phyloP scores from a whole-genome alignment of 352 stramenopile genomes.

The Globisporangium paddicum region DNA sequence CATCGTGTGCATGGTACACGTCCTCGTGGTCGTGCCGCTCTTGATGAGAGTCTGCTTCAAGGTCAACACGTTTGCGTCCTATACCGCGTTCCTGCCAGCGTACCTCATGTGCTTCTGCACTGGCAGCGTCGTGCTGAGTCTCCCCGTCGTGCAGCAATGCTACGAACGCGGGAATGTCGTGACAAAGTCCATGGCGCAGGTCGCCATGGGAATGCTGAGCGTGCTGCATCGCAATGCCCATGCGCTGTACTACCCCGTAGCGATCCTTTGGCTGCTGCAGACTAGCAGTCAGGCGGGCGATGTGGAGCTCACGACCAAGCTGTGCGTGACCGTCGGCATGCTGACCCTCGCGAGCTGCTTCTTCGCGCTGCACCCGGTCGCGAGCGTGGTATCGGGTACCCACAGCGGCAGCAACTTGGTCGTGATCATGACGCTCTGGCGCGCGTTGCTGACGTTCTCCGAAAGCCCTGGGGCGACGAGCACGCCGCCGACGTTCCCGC shows the following conservation, averaged over 20 bases:
- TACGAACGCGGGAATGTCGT: conserved; percentile 27
- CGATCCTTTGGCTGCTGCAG: conserved; percentile 34
- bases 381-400: conserved; percentile 6
- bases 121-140: conserved; percentile 26
- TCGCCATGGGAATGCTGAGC: conserved; percentile 15
- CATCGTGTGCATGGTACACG: conserved; percentile 25
- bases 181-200: conserved; percentile 39
- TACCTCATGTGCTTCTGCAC: conserved; percentile 36
- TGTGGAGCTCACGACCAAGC: conserved; percentile 9
- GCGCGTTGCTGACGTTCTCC: conserved; percentile 12
- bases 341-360: conserved; percentile 42
- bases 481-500: conserved; percentile 23
- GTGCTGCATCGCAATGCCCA: conserved; percentile 30
- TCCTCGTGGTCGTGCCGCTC: conserved; percentile 26
- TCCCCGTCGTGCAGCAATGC: conserved; percentile 32
- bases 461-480: conserved; percentile 1
- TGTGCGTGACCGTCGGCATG: conserved; percentile 16
- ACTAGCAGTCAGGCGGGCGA: conserved; percentile 11
- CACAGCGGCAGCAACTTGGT: conserved; percentile 18
- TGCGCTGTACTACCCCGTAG: conserved; percentile 41
- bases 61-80: conserved; percentile 18
- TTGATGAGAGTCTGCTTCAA: conserved; percentile 24
- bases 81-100: conserved; percentile 26
- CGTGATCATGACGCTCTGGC: conserved; percentile 23
- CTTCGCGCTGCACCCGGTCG: conserved; percentile 10